A percentile compares a stretch with the other conserved stretches of the same genome.
Evolutionary conservation across 2,329 filamentous ascomycete species (phyloP).

Genomic region (Colletotrichum costaricense): DNA sequence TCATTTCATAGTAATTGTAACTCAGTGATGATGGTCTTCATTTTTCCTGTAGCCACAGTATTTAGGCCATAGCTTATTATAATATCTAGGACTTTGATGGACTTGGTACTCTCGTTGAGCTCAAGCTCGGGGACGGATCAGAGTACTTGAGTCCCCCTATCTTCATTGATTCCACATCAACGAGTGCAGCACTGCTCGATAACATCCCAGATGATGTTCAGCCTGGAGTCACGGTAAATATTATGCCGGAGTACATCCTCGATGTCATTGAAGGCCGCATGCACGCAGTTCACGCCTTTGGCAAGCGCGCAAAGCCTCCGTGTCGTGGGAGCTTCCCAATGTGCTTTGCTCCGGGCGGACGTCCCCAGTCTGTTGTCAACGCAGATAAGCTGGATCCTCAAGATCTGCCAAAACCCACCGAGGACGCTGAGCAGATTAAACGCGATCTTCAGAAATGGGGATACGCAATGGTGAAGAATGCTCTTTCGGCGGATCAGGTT

Average conservation of each 20-base stretch:
- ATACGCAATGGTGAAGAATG: slow-evolving; percentile 7
- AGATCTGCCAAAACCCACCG: background rate
- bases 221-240: background rate
- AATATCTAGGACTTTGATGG: slow-evolving; percentile 7
- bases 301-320: background rate
- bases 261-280: slow-evolving; percentile 20
- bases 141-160: background rate
- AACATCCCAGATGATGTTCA: background rate
- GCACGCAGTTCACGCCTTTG: slow-evolving; percentile 8
- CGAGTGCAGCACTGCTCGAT: background rate
- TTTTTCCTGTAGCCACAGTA: background rate
- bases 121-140: background rate
- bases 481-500: background rate
- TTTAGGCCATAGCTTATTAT: no score
- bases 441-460: slow-evolving; percentile 15
- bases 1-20: background rate
- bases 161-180: slow-evolving; percentile 3
- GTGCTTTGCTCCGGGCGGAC: background rate
- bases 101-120: slow-evolving; percentile 10
- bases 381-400: background rate
- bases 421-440: slow-evolving; percentile 10
- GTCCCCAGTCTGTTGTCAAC: background rate
- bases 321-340: slow-evolving; percentile 6
- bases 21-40: background rate
- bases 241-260: slow-evolving; percentile 3